Conservation (phyloP, 2,329 filamentous ascomycete genomes). For the Ustilaginoidea virens region DNA sequence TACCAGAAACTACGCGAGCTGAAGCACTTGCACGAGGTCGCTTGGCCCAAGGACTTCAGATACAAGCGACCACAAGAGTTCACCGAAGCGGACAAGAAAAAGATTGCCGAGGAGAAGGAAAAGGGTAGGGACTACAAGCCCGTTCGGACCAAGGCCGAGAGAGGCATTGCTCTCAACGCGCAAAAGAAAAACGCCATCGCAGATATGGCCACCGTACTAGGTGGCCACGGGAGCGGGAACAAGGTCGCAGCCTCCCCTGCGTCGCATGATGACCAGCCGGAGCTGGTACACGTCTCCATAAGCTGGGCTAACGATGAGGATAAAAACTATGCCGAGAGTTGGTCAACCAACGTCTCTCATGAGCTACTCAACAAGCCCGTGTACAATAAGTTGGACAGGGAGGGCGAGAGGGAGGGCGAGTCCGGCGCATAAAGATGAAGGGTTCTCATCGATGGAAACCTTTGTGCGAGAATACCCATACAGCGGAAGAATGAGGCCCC, state of each 20-base stretch:
- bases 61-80: conserved; percentile 20
- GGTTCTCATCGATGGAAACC: too few species aligned
- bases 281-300: conserved; percentile 27
- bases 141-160: conserved; percentile 23
- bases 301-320: conserved; percentile 37
- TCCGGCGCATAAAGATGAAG: conserved; percentile 2
- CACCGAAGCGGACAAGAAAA: conserved; percentile 18
- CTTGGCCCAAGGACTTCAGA: conserved; percentile 37
- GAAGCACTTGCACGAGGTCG: conserved; percentile 44
- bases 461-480: too few species aligned
- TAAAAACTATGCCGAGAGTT: conserved; percentile 28
- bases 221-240: conserved; percentile 35
- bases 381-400: too few species aligned
- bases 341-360: conserved; percentile 40
- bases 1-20: conserved; percentile 52
- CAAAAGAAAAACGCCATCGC: conserved; percentile 47
- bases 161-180: conserved; percentile 38
- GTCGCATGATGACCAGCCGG: conserved; percentile 7
- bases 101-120: conserved; percentile 13
- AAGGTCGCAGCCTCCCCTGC: conserved; percentile 19
- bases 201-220: conserved; percentile 45
- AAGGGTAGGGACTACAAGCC: conserved; percentile 17
- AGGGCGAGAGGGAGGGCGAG: conserved; percentile 1
- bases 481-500: too few species aligned
- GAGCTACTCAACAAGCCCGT: conserved; percentile 18